Conservation (phyloP, 2,329 filamentous ascomycete genomes). For the Fusarium graminum region DNA sequence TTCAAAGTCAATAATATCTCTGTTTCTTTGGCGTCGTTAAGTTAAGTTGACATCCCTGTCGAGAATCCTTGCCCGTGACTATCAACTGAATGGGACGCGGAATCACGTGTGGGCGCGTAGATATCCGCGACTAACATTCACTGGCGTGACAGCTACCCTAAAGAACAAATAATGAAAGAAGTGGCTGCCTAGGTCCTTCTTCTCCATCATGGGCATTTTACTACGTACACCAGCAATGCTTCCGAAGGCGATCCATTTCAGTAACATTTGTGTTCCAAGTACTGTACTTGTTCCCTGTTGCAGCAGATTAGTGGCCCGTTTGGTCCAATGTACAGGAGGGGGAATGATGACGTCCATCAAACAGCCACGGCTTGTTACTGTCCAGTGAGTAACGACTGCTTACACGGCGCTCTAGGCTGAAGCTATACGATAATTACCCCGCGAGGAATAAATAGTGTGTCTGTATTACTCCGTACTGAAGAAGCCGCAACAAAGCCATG, state of each 20-base stretch:
- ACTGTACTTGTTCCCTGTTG: background rate
- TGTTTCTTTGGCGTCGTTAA: slow-evolving; percentile 25
- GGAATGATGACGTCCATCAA: slow-evolving; percentile 40
- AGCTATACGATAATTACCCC: slow-evolving; percentile 4
- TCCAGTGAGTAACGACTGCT: background rate
- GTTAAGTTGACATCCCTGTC: slow-evolving; percentile 41
- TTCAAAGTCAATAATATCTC: slow-evolving; percentile 22
- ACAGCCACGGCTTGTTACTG: slow-evolving; percentile 4
- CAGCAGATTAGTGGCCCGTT: slow-evolving; percentile 1
- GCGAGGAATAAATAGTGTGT: background rate
- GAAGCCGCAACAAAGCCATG: background rate
- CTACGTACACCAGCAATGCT: background rate
- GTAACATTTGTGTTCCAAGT: background rate
- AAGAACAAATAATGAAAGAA: background rate
- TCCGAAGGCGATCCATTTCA: background rate
- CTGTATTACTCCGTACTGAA: background rate
- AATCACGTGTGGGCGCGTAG: slow-evolving; percentile 48
- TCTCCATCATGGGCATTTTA: background rate
- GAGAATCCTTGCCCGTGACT: slow-evolving; percentile 18
- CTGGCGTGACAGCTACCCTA: background rate
- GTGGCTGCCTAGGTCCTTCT: background rate
- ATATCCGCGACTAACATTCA: background rate
- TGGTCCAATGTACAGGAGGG: background rate
- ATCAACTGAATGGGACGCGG: slow-evolving; percentile 37
- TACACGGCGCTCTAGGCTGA: background rate